Evolutionary conservation across 1,139 yeast genomes (phyloP).

Genomic region (Hanseniaspora sp.): DNA sequence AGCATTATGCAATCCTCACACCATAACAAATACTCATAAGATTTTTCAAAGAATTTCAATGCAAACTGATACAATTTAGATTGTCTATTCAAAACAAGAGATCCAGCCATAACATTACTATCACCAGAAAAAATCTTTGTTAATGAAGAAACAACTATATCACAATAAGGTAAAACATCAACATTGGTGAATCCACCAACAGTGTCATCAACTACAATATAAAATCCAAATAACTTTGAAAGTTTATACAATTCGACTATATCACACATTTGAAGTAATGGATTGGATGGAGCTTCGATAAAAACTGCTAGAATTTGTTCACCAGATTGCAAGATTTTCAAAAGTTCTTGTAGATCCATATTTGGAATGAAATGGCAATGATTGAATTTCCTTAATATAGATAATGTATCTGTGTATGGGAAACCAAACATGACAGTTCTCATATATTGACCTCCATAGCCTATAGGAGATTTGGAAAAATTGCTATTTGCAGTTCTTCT

Average conservation of each 20-base stretch:
- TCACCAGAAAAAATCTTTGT: constrained; percentile 93
- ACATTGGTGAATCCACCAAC: constrained; percentile 82
- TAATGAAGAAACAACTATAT: constrained; percentile 73
- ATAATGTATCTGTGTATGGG: constrained; percentile 87
- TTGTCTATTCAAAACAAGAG: constrained; percentile 63
- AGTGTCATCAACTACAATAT: constrained; percentile 83
- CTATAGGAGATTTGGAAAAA: constrained; percentile 18
- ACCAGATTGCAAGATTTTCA: constrained; percentile 49
- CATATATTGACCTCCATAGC: constrained; percentile 31
- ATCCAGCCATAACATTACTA: constrained; percentile 92
- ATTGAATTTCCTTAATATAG: constrained; percentile 78
- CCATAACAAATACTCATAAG: constrained; percentile 70
- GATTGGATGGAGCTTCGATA: constrained; percentile 92
- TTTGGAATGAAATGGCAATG: constrained; percentile 74
- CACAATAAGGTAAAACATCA: constrained; percentile 71
- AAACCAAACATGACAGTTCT: constrained; percentile 89
- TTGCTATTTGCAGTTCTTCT: constrained; percentile 18
- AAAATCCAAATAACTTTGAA: constrained; percentile 60
- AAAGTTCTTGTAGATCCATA: constrained; percentile 56
- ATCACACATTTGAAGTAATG: constrained; percentile 74
- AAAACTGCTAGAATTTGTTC: constrained; percentile 56
- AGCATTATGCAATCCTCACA: constrained; percentile 85
- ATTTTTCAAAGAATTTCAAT: constrained; percentile 35
- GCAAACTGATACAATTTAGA: constrained; percentile 45
- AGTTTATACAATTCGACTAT: constrained; percentile 50